These are phyloP conservation scores for Theobroma cacao DNA, from an alignment of 345 rosid species.

Conservation along the genomic window DNA sequence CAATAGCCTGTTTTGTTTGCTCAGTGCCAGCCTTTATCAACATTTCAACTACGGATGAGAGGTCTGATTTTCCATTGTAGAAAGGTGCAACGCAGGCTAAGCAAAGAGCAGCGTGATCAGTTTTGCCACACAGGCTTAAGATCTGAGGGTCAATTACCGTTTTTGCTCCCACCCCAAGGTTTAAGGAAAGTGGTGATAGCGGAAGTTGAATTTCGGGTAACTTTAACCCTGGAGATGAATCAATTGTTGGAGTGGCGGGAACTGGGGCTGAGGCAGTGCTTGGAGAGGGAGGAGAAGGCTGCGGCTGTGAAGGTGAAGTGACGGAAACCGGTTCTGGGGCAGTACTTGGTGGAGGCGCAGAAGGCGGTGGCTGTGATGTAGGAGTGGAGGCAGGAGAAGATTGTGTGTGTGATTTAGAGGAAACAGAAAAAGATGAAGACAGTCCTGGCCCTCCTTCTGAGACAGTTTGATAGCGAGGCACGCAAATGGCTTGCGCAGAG, in stretches of 20 bases:
- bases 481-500: constrained; percentile 15
- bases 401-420: background rate
- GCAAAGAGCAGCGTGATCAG: constrained; percentile 33
- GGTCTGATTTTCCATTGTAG: constrained; percentile 20
- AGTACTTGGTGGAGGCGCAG: background rate
- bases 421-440: background rate
- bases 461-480: background rate
- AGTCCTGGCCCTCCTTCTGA: too few species aligned
- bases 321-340: background rate
- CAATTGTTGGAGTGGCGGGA: background rate
- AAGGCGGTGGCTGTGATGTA: background rate
- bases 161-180: background rate
- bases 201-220: background rate
- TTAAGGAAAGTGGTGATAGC: background rate
- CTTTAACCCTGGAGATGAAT: background rate
- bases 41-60: constrained; percentile 10
- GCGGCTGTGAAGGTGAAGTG: background rate
- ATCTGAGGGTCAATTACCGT: background rate
- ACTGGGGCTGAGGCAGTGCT: background rate
- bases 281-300: background rate
- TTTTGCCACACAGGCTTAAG: constrained; percentile 22
- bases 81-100: constrained; percentile 16
- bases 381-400: background rate
- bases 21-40: constrained; percentile 23
- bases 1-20: background rate